Evolutionary conservation across 176 grass and related monocot genomes (phyloP).

Genomic region (Tuctoria greenei): DNA sequence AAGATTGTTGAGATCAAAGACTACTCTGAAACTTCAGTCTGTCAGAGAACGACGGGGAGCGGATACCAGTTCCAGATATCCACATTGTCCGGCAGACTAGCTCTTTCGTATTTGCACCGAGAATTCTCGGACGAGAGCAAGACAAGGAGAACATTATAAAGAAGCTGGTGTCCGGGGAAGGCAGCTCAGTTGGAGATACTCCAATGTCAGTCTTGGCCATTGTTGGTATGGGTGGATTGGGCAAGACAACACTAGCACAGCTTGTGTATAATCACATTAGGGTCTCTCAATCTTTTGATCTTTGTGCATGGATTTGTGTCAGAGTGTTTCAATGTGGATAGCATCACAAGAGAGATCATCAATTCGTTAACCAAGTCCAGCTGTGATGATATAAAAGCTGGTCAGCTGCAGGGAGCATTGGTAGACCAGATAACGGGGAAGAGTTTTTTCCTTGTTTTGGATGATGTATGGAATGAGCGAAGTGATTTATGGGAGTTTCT

Average conservation of each 20-base stretch:
- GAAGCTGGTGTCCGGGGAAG: not conserved
- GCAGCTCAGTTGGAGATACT: no score
- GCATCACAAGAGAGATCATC: not conserved
- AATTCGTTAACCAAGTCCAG: not conserved
- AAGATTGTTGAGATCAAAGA: constrained; percentile 29
- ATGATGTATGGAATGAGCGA: not conserved
- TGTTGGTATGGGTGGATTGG: not conserved
- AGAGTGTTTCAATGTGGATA: not conserved
- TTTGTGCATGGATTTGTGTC: not conserved
- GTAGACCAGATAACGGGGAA: not conserved
- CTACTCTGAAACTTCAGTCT: constrained; percentile 1
- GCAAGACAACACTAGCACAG: not conserved
- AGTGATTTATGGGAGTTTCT: not conserved
- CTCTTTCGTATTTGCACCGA: constrained; percentile 15
- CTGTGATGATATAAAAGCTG: not conserved
- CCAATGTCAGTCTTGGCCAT: not conserved
- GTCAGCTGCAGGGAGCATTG: not conserved
- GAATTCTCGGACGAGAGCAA: constrained; percentile 14
- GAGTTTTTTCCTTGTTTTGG: not conserved
- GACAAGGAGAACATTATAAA: not conserved
- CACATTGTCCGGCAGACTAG: constrained; percentile 1
- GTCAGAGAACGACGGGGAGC: not conserved
- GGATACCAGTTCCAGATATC: not conserved
- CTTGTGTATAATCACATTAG: not conserved
- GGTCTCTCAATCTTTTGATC: not conserved